Conservation (phyloP, 805 yeast species). For the Metschnikowia gelsemii region DNA sequence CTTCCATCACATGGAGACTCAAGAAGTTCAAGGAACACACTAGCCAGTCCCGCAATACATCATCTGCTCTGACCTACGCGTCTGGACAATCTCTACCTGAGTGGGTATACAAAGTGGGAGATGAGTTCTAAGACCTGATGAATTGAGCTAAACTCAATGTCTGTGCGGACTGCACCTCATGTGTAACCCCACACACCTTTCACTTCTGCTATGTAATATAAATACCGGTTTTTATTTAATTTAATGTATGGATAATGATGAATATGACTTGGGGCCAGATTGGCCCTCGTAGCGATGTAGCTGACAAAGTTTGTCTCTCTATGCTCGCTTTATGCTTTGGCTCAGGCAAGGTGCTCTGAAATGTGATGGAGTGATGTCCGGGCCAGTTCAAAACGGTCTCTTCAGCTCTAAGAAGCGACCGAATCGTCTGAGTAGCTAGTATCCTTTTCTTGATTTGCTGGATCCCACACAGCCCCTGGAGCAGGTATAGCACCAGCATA, state of each 20-base stretch:
- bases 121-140: neutral
- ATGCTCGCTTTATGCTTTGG: neutral
- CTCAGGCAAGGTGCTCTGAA: no score
- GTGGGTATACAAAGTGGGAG: neutral
- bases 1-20: slow-evolving; percentile 37
- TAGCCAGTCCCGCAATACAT: slow-evolving; percentile 12
- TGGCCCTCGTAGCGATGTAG: neutral
- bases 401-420: slow-evolving; percentile 2
- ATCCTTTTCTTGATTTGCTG: slow-evolving; percentile 33
- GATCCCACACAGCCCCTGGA: slow-evolving; percentile 49
- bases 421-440: slow-evolving; percentile 30
- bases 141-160: no score
- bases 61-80: slow-evolving; percentile 13
- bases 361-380: neutral
- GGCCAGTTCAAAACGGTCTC: slow-evolving; percentile 2
- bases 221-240: neutral
- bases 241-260: slow-evolving; percentile 1
- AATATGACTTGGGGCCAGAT: neutral
- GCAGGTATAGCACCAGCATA: slow-evolving; percentile 28
- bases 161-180: no score
- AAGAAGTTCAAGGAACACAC: slow-evolving; percentile 32
- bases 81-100: neutral
- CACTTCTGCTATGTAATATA: slow-evolving; percentile 1
- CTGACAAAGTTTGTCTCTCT: neutral
- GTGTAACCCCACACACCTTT: neutral